Conservation (phyloP, 306 rosid species). For the Rubus parviflorus region DNA sequence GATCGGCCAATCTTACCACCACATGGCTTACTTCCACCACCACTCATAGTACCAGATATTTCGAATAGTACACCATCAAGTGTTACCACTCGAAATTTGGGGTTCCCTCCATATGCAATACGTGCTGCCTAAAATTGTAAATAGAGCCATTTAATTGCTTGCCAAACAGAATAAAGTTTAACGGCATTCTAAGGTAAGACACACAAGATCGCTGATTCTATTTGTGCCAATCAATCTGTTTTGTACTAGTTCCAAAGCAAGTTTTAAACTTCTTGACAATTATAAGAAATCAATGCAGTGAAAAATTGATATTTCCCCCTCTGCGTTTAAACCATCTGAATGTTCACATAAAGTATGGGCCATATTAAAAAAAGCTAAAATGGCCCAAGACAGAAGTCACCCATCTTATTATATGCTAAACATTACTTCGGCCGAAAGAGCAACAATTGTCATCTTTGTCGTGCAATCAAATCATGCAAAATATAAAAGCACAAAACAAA, state of each 20-base stretch:
- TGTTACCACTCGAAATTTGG: slow-evolving; percentile 82
- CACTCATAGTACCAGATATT: slow-evolving; percentile 92
- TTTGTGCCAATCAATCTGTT: neutral
- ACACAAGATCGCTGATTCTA: too few relatives aligned
- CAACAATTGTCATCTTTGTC: neutral
- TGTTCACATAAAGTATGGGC: neutral
- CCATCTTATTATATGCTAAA: neutral
- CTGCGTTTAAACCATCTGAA: neutral
- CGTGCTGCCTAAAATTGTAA: slow-evolving; percentile 66
- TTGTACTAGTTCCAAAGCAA: too few relatives aligned
- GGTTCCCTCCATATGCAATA: slow-evolving; percentile 66
- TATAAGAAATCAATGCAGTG: neutral
- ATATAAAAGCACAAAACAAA: neutral
- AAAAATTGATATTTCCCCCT: too few relatives aligned
- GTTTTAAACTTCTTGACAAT: neutral
- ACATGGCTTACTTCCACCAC: slow-evolving; percentile 83
- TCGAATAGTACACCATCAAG: slow-evolving; percentile 89
- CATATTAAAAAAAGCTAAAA: neutral
- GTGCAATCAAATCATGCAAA: neutral
- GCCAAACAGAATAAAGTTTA: too few relatives aligned
- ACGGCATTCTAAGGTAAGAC: too few relatives aligned
- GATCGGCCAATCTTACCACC: slow-evolving; percentile 96
- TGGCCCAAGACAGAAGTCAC: neutral
- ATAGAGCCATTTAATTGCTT: neutral
- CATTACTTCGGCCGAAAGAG: neutral